Evolutionary conservation across 805 yeast species (phyloP).

Genomic region (Ogataea polymorpha): DNA sequence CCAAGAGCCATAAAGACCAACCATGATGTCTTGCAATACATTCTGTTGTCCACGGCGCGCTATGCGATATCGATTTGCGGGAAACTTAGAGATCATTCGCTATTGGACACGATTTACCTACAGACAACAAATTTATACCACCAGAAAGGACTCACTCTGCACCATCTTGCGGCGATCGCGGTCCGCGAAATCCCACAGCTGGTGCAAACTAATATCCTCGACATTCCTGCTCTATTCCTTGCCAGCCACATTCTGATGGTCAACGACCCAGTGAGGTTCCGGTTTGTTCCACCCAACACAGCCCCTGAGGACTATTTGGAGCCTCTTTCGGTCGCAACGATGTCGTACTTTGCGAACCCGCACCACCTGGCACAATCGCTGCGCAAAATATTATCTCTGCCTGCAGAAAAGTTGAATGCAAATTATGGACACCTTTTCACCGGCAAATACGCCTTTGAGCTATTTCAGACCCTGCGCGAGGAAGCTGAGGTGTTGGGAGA

Average conservation of each 20-base stretch:
- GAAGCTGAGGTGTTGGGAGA: slow-evolving; percentile 19
- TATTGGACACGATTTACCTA: slow-evolving; percentile 3
- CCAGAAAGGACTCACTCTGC: slow-evolving; percentile 6
- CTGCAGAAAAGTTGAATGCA: slow-evolving; percentile 9
- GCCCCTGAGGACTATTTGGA: slow-evolving; percentile 17
- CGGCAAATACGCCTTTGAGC: slow-evolving; percentile 15
- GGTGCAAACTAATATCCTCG: slow-evolving; percentile 8
- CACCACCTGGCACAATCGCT: slow-evolving; percentile 21
- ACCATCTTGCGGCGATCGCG: slow-evolving; percentile 8
- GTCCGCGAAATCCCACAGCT: slow-evolving; percentile 1
- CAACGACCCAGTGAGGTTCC: slow-evolving; percentile 27
- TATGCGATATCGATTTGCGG: not conserved
- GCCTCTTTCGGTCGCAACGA: slow-evolving; percentile 21
- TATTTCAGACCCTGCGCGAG: slow-evolving; percentile 11
- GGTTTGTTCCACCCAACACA: slow-evolving; percentile 16
- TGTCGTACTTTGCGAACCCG: slow-evolving; percentile 23
- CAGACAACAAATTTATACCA: slow-evolving; percentile 1
- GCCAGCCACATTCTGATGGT: slow-evolving; percentile 23
- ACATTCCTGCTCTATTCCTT: slow-evolving; percentile 14
- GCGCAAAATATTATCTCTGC: slow-evolving; percentile 14
- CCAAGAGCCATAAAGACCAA: not conserved
- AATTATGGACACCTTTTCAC: slow-evolving; percentile 19
- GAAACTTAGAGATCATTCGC: not conserved
- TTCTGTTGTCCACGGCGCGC: slow-evolving; percentile 1
- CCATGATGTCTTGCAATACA: not conserved